Conservation (phyloP, 1,284 basidiomycete species). For the Ustilago bromivora region DNA sequence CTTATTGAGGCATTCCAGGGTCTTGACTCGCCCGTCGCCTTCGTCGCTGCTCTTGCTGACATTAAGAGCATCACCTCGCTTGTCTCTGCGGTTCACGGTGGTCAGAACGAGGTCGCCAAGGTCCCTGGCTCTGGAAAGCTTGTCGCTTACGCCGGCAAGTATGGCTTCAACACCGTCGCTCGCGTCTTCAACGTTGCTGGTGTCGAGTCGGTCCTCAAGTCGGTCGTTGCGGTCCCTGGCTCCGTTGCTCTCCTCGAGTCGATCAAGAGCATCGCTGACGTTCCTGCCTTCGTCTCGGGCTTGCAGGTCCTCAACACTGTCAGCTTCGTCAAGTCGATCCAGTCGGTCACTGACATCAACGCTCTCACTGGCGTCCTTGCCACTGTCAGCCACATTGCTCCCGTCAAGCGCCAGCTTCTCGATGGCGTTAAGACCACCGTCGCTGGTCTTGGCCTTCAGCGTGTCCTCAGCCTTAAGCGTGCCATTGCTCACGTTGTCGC, state of each 20-base stretch:
- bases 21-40: constrained; percentile 19
- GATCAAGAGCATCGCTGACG: constrained; percentile 32
- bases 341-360: constrained; percentile 18
- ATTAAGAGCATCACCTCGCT: constrained; percentile 19
- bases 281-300: constrained; percentile 25
- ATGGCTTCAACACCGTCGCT: constrained; percentile 11
- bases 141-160: constrained; percentile 16
- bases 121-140: constrained; percentile 27
- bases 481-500: constrained; percentile 29
- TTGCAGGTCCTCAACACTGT: constrained; percentile 14
- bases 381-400: neutral
- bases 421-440: constrained; percentile 10
- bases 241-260: constrained; percentile 25
- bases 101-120: constrained; percentile 13
- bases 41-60: constrained; percentile 24
- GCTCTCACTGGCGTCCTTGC: constrained; percentile 2
- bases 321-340: constrained; percentile 20
- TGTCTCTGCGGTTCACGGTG: constrained; percentile 16
- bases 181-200: constrained; percentile 8
- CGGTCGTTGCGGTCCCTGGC: constrained; percentile 13
- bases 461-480: constrained; percentile 23
- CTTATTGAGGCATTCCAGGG: constrained; percentile 18
- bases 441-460: constrained; percentile 12
- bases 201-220: constrained; percentile 14
- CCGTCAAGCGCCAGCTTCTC: constrained; percentile 28